Evolutionary conservation across 2,329 filamentous ascomycete genomes (phyloP), one percentile per base, ranked within the genome.

Genomic region (Beauveria bassiana): DNA sequence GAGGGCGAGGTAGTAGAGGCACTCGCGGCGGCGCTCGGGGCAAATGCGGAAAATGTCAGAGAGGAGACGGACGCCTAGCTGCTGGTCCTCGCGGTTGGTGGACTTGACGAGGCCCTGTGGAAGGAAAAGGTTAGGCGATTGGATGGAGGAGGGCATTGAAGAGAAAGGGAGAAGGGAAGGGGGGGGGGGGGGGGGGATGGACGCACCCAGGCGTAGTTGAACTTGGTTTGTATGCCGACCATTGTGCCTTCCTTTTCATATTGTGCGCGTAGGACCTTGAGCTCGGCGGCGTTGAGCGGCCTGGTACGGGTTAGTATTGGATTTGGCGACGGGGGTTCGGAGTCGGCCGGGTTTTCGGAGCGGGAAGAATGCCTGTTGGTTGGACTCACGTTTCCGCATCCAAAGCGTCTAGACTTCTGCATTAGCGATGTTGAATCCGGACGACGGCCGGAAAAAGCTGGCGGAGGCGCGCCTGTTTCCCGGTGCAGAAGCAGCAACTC

Each of bases 201-300:
- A 68, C 80, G 62, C 85, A 96, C 92, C 95, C 95, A 99, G 72
- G 95, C 93, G 75, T 93, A 98, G 86, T 99, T 99, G 85, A 99
- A 99, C 74, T 98, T 98, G 64, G 95, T 99, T 77, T 99, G 95
- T 46, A 99, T 85, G 63, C 93, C 93, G 64, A 96, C 93, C 80
- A 96, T 96, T 70, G 96, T 91, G 68, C 93, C 95, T 78, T 99
- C 95, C 73, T 96, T 96, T 73, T 98, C 93, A 74, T 95, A 99
- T 75, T 99, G 95, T 64, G 90, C 82, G 66, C 93, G 90, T 59
- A 99, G 83, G 65, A 98, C 95, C 74, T 93, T 87, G 64, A 99
- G 88, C 77, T 99, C 95, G 56, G 91, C 89, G 61, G 91, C 86
- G 77, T 95, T 96, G 65, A 99, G 84, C 67, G 95, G 90, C 72